Evolutionary conservation across 2,329 filamentous ascomycete species (phyloP).

Genomic region (Lachnellula subtilissima): DNA sequence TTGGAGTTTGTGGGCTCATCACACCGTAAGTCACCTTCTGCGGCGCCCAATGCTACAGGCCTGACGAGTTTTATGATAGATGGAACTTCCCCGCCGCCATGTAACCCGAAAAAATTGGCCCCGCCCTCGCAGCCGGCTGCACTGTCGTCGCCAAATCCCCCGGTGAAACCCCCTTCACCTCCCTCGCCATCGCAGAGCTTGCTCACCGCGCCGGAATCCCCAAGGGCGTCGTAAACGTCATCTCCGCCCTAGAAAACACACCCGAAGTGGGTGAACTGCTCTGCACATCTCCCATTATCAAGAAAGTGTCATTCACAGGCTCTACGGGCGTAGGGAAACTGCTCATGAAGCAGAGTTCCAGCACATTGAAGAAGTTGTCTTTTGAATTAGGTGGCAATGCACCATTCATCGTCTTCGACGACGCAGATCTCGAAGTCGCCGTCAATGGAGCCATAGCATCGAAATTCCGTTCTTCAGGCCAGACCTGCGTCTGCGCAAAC

Average conservation of each 20-base stretch:
- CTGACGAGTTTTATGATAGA: conserved; percentile 28
- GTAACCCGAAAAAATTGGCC: conserved; percentile 67
- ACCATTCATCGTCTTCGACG: conserved; percentile 95
- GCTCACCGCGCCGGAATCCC: conserved; percentile 84
- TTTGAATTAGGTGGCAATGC: conserved; percentile 94
- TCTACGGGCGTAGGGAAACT: conserved; percentile 64
- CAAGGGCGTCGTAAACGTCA: conserved; percentile 82
- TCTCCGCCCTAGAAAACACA: conserved; percentile 77
- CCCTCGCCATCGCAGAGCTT: conserved; percentile 81
- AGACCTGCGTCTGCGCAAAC: conserved; percentile 92
- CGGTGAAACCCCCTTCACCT: conserved; percentile 86
- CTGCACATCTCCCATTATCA: conserved; percentile 70
- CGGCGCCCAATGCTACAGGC: not conserved
- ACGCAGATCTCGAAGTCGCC: conserved; percentile 81
- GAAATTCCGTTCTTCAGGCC: conserved; percentile 92
- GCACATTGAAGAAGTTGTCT: conserved; percentile 74
- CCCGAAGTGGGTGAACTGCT: conserved; percentile 71
- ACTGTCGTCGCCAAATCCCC: conserved; percentile 91
- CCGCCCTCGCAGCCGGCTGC: conserved; percentile 87
- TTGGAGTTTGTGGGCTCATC: conserved; percentile 78
- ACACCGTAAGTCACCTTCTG: conserved; percentile 48
- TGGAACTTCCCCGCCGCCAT: conserved; percentile 85
- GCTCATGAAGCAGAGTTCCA: conserved; percentile 84
- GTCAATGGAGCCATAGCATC: conserved; percentile 77
- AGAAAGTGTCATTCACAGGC: conserved; percentile 93